A percentile compares a stretch with the other conserved stretches of the same genome.
Conservation (phyloP, 192 early-diverging fungal species). For the Linnemannia elongata region DNA sequence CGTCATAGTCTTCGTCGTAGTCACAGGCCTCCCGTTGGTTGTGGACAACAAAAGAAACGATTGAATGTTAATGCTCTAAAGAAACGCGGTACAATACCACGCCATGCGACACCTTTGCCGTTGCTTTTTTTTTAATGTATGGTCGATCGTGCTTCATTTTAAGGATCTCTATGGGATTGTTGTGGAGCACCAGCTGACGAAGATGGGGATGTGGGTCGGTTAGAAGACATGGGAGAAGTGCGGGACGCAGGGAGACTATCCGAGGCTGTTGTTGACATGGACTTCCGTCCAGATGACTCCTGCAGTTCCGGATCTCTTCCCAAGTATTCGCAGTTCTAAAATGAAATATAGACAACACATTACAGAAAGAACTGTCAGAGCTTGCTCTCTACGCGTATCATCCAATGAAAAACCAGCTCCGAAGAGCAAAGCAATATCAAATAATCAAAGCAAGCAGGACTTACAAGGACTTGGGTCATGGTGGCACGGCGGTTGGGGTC, state of each 20-base stretch:
- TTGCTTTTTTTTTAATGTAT: no score
- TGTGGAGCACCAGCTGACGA: no score
- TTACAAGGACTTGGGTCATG: conserved; percentile 58
- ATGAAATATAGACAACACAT: not conserved
- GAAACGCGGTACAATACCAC: no score
- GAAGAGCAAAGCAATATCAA: not conserved
- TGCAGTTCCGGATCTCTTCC: not conserved
- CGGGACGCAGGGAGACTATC: not conserved
- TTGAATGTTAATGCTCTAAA: no score
- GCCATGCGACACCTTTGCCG: no score
- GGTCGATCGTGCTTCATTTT: no score
- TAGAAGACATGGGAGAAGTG: not conserved
- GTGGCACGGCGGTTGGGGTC: conserved; percentile 59
- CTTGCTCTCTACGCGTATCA: not conserved
- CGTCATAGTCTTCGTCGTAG: no score
- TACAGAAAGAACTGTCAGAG: not conserved
- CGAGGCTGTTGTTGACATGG: not conserved
- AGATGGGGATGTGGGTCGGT: no score
- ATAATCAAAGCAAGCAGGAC: not conserved
- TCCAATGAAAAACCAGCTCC: not conserved
- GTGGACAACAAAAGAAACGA: no score
- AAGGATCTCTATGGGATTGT: no score
- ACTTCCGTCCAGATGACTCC: not conserved
- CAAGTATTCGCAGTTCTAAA: not conserved
- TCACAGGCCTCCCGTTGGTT: no score